Base-by-base conservation (phyloP, 495 filamentous ascomycete species). In the Aspergillus taichungensis region DNA sequence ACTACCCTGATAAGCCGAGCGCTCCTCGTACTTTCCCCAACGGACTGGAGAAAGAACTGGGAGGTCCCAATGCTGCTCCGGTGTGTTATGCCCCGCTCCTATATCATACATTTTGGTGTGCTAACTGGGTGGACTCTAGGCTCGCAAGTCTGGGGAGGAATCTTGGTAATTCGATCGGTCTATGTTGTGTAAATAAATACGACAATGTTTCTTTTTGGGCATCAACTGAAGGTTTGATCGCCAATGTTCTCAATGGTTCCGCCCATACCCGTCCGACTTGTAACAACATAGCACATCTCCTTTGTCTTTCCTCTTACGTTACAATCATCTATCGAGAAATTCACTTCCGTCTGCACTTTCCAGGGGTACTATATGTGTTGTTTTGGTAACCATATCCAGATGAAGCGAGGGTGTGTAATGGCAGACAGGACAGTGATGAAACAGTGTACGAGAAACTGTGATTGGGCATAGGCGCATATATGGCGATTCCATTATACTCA, bases 1-100 rank as follows among this genome's bases (percentile, higher is more conserved):
- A 73, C 55, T 95, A 96, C 55, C 88, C 92, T n/a, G 92, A 98
- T 66, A 85, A 79, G 72, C 79, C 79, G 27, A 78, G 81, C 37
- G 82, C 72, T 52, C 86, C 87, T 3, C 80, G 83, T 45, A 84
- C 84, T 48, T 99, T 85, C 57, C 82, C 84, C 45, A 85, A 76
- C 46, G 94, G 94, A 24, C 63, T 99, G 46, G 82, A 91, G 63
- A 75, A 75, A 49, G 94, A 96, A 54, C 69, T 99, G 40, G 94
- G 92, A 39, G 92, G 92, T 13, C 61, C 72, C 13, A 60, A 64
- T 50, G 69, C 72, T 47, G 6, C 67, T 34, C 52, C 53, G 47
- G 73, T 75, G 53, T 49, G 73, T 62, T 32, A 6, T 37, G 13
- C 12, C 34, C 29, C n/a, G 13, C 6, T 13, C 5, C 8, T 13